phyloP scores from a whole-genome alignment of 176 grass and related monocot species.

The Musa schizocarpa region DNA sequence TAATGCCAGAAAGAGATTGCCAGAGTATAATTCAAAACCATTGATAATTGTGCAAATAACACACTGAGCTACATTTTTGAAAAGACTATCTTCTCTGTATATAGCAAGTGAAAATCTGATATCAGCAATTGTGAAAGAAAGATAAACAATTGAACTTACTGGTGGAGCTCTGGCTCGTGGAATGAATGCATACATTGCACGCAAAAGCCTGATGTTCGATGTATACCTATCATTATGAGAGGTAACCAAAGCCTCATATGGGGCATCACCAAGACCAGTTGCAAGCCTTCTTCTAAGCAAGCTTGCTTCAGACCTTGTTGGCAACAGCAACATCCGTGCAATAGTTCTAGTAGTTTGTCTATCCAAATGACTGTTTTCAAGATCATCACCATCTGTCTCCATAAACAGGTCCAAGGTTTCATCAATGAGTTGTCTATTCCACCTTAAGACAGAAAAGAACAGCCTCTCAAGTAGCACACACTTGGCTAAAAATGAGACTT shows the following conservation, averaged over 20 bases:
- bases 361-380: conserved; percentile 43
- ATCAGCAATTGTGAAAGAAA: conserved; percentile 1
- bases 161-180: conserved; percentile 85
- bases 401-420: conserved; percentile 65
- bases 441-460: conserved; percentile 43
- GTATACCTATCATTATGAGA: conserved; percentile 78
- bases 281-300: conserved; percentile 50
- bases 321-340: conserved; percentile 65
- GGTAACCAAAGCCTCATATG: conserved; percentile 54
- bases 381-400: conserved; percentile 51
- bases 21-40: neutral
- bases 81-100: too few species aligned
- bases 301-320: conserved; percentile 51
- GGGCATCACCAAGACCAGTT: conserved; percentile 43
- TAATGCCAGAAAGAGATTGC: conserved; percentile 9
- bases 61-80: neutral
- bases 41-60: neutral
- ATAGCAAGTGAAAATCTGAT: neutral
- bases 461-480: conserved; percentile 59
- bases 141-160: conserved; percentile 53
- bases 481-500: conserved; percentile 74
- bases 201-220: conserved; percentile 73
- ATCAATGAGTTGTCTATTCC: conserved; percentile 34
- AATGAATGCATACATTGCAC: conserved; percentile 85
- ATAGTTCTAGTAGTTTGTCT: conserved; percentile 51